Evolutionary conservation across 148 eudicot species (phyloP), one percentile per base, ranked within the genome.

Genomic region (Amaranthus hypochondriacus): DNA sequence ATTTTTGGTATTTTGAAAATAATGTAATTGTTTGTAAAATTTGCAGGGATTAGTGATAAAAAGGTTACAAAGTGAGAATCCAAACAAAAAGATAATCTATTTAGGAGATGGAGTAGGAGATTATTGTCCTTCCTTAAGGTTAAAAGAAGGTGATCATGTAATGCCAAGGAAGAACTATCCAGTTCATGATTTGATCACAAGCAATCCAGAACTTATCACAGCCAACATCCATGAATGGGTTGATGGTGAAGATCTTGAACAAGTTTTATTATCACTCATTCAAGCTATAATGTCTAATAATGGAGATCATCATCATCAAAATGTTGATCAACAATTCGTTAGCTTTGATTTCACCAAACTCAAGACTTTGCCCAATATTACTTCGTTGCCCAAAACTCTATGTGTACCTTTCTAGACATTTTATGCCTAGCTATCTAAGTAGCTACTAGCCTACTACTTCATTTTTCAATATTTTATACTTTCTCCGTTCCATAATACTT

Each of bases 91-190:
- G 65, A 70, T 91, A 56, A 86, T 91, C 71, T 91, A 91, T 60
- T 78, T 89, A 3, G 97, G 97, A 5, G 89, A 90, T 75, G 89
- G 96, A 50, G 61, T 7, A 1, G 98, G 98, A 1, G 98, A 93
- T 52, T 93, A 86, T 68, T 93, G 98, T 78, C 93, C 98, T 0
- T 88, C 87, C 13, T 83, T 93, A 75, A 87, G 79, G 78, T 87
- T 93, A 12, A 80, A 78, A 58, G 83, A 83, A 42, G 80, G 79
- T 8, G 93, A 93, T 72, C 73, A 76, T 63, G 70, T 86, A 78
- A 85, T 93, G 89, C 96, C 98, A 14, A 89, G 93, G 82, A 93
- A 89, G 75, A 66, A 89, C 64, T 93, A 82, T 75, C 96, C 96
- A 0, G 71, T 87, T 8, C 89, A 92, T 93, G 92, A 90, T 3